Percentiles rank a stretch among this genome's conserved stretches.
phyloP scores from a whole-genome alignment of 2,329 filamentous ascomycete genomes.

The Cladosporium sp. region DNA sequence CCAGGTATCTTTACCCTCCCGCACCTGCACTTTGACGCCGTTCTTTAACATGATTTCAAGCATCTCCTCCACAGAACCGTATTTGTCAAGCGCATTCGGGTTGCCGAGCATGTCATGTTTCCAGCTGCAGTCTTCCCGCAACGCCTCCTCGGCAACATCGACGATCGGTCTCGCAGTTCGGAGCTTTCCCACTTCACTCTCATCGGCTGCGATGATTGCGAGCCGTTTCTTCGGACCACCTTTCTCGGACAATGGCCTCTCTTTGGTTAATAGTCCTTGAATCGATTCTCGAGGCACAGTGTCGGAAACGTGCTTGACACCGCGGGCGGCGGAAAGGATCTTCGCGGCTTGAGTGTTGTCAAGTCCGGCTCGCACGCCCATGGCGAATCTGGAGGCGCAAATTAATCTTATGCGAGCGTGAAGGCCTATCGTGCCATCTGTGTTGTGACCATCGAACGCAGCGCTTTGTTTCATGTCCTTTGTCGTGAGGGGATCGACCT shows the following conservation, averaged over 20 bases:
- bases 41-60: slow-evolving; percentile 20
- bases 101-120: slow-evolving; percentile 14
- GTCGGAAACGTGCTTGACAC: not conserved
- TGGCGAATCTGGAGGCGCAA: slow-evolving; percentile 24
- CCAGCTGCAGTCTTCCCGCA: slow-evolving; percentile 22
- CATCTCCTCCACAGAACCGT: not conserved
- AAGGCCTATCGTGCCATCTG: not conserved
- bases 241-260: not conserved
- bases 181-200: slow-evolving; percentile 9
- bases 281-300: not conserved
- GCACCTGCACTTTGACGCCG: slow-evolving; percentile 23
- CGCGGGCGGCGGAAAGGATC: slow-evolving; percentile 3
- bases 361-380: slow-evolving; percentile 15
- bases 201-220: not conserved
- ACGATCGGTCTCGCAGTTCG: slow-evolving; percentile 15
- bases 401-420: slow-evolving; percentile 15
- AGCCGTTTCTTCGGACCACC: not conserved
- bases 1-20: not conserved
- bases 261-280: not conserved
- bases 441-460: not conserved
- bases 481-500: slow-evolving; percentile 16
- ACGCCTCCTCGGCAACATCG: slow-evolving; percentile 22
- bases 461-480: slow-evolving; percentile 16
- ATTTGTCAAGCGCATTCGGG: not conserved
- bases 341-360: not conserved